Base-by-base conservation (phyloP, 257 asterid genomes). In the Nicotiana tomentosiformis region DNA sequence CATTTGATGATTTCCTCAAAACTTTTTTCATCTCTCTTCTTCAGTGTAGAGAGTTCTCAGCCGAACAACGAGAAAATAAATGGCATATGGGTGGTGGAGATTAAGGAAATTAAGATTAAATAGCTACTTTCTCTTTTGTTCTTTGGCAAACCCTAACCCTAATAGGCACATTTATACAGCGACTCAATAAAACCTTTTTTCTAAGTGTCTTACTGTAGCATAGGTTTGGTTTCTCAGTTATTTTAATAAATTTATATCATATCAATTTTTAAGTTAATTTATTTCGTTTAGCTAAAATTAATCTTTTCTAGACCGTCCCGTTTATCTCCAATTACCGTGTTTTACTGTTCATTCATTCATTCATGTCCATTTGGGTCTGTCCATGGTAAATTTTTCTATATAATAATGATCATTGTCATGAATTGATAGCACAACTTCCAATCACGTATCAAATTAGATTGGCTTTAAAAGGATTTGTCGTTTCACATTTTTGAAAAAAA, bases 91-190 rank as follows among this genome's bases (percentile, higher is more conserved):
- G 49, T 56, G 56, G 82, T 65, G 65, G 80, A 62, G 56, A 49
- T 4, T 66, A 67, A 84, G 72, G 10, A 68, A 8, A 67, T 23
- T 46, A 3, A 11, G 26, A 23, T 3, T 29, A 6, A 66, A 17
- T 33, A 64, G 67, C 49, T 84, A 65, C 82, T 85, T 69, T 66
- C 78, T 78, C 66, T 55, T 76, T 77, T 83, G 58, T 82, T 84
- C 83, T 18, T 80, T 82, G 80, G 84, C 83, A 88, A 89, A 87
- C 95, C 93, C 94, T 90, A 86, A 93, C 90, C 88, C 93, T 90
- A 88, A 84, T 66, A 55, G 83, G 84, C 82, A 86, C 89, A 86
- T 90, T 82, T 93, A 93, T 93, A 90, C 90, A 60, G 58, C 82
- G 67, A 33, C 56, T 39, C 18, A 74, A 81, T 82, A 15, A 77